Evolutionary conservation across 2,329 filamentous ascomycete genomes (phyloP).

Genomic region (Raffaelea albimanens): DNA sequence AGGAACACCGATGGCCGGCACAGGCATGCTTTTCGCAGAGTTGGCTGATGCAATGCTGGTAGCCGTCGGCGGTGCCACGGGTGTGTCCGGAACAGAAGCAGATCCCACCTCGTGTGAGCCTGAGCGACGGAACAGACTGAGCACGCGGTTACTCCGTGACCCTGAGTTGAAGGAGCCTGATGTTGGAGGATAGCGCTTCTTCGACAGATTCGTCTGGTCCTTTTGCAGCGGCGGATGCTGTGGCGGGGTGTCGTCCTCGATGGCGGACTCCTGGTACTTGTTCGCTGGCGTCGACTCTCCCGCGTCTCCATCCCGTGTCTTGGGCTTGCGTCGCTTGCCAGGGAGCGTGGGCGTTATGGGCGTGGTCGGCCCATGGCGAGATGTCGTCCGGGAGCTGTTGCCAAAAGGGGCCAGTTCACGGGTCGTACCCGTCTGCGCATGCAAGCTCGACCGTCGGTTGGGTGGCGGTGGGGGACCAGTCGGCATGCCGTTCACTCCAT

Average conservation of each 20-base stretch:
- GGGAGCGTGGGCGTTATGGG: too few relatives aligned
- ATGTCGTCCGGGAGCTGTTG: constrained; percentile 10
- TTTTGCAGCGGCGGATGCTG: constrained; percentile 1
- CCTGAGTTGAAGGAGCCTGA: constrained; percentile 25
- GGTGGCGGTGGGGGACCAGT: constrained; percentile 36
- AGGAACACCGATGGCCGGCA: constrained; percentile 25
- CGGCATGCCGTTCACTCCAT: constrained; percentile 8
- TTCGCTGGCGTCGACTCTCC: not conserved
- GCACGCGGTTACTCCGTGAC: constrained; percentile 31
- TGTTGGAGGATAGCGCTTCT: constrained; percentile 40
- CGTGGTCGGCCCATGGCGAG: constrained; percentile 4
- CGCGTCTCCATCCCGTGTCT: not conserved
- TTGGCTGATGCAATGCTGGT: constrained; percentile 14
- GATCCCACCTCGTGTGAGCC: constrained; percentile 24
- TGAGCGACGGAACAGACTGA: constrained; percentile 45
- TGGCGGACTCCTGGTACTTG: too few relatives aligned
- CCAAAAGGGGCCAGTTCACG: constrained; percentile 14
- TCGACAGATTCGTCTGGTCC: constrained; percentile 10
- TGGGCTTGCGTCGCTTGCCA: not conserved
- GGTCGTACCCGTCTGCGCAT: constrained; percentile 30
- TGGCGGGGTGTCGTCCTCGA: too few relatives aligned
- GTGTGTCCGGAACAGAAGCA: constrained; percentile 9
- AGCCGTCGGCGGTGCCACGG: constrained; percentile 16
- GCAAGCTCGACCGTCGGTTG: constrained; percentile 42
- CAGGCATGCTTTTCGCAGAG: constrained; percentile 5